A percentile compares a stretch with the other conserved stretches of the same genome.
These are phyloP conservation scores for Cyberlindnera japonica DNA, from an alignment of 805 yeast genomes.

Conservation along the genomic window DNA sequence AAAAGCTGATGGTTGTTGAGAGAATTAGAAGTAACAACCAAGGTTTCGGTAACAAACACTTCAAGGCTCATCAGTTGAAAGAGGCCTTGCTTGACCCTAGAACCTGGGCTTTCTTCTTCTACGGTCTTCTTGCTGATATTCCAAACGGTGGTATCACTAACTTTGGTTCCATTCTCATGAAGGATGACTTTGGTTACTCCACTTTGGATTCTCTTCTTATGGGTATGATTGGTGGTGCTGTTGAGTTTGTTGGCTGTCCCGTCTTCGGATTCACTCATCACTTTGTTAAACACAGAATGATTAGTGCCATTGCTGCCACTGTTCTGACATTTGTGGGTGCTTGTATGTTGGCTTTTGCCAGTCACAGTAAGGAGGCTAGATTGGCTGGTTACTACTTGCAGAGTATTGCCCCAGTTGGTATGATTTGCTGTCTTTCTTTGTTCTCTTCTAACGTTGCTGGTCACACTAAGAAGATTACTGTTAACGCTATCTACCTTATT, in stretches of 20 bases:
- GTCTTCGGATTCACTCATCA: conserved; percentile 4
- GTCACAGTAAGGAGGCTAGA: conserved; percentile 22
- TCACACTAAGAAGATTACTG: conserved; percentile 16
- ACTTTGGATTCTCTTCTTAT: conserved; percentile 35
- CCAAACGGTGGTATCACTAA: conserved; percentile 48
- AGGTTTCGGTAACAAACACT: conserved; percentile 53
- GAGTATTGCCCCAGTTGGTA: conserved; percentile 9
- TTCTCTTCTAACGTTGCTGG: conserved; percentile 25
- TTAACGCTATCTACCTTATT: conserved; percentile 15
- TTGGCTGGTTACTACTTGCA: conserved; percentile 31
- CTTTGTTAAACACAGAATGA: conserved; percentile 8
- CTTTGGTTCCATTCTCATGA: conserved; percentile 18
- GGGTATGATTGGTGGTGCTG: conserved; percentile 26
- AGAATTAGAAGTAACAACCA: conserved; percentile 51
- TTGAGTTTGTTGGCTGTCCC: conserved; percentile 13
- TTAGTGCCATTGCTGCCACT: conserved; percentile 3
- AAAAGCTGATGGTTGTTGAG: conserved; percentile 44
- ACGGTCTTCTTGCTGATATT: conserved; percentile 38
- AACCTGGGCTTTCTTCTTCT: conserved; percentile 43
- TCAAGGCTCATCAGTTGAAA: conserved; percentile 50
- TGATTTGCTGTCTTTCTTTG: conserved; percentile 11
- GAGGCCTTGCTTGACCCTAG: conserved; percentile 49
- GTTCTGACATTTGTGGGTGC: conserved; percentile 4
- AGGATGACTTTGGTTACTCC: conserved; percentile 24
- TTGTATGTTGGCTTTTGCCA: conserved; percentile 36